A percentile compares a stretch with the other conserved stretches of the same genome.
phyloP scores from a whole-genome alignment of 148 eudicot species.

The Amaranthus palmeri region DNA sequence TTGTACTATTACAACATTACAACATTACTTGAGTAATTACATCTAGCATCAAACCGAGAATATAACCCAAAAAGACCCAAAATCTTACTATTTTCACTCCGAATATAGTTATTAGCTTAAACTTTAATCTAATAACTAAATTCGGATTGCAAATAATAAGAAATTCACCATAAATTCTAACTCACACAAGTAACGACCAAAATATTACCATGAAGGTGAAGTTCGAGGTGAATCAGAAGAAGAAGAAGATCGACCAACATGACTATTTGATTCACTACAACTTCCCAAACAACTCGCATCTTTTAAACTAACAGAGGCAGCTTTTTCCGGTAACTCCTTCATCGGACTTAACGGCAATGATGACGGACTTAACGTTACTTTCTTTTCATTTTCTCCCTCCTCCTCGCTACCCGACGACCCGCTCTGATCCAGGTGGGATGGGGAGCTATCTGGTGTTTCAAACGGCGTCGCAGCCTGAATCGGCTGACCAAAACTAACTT shows the following conservation, averaged over 20 bases:
- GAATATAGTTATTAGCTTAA: neutral
- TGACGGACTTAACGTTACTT: neutral
- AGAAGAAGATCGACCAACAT: constrained; percentile 39
- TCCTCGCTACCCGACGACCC: constrained; percentile 32
- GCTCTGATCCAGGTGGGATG: constrained; percentile 40
- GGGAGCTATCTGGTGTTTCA: constrained; percentile 74
- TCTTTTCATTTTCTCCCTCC: neutral
- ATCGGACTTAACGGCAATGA: constrained; percentile 52
- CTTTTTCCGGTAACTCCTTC: constrained; percentile 59
- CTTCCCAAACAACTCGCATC: constrained; percentile 47
- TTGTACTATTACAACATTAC: too few relatives aligned
- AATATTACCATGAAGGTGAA: constrained; percentile 65
- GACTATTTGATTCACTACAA: constrained; percentile 45
- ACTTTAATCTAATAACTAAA: neutral
- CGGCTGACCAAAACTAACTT: neutral
- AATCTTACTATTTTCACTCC: neutral
- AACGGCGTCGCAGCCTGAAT: constrained; percentile 56
- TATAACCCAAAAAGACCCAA: too few relatives aligned
- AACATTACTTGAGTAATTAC: too few relatives aligned
- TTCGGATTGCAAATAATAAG: neutral
- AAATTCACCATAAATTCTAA: neutral
- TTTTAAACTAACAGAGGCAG: constrained; percentile 42
- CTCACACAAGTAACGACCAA: neutral
- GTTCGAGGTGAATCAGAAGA: constrained; percentile 57
- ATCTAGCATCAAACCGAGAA: too few relatives aligned